phyloP scores from a whole-genome alignment of 2,329 filamentous ascomycete genomes.

The Zasmidium citrigriseum region DNA sequence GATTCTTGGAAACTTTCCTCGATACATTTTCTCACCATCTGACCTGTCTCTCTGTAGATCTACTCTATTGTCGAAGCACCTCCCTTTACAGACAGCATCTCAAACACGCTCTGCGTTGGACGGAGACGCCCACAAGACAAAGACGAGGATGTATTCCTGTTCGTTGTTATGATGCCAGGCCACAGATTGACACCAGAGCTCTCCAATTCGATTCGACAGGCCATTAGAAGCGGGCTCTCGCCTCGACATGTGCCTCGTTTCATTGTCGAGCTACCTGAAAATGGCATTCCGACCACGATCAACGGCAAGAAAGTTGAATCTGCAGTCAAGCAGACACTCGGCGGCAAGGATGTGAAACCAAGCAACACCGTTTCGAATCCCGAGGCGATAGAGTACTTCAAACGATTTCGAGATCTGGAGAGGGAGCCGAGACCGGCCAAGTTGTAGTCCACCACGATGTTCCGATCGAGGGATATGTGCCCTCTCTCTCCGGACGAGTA shows the following conservation, averaged over 20 bases:
- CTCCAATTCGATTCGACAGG: conserved; percentile 22
- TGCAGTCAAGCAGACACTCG: conserved; percentile 45
- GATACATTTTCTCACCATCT: background rate
- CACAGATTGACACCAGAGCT: conserved; percentile 31
- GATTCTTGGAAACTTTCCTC: background rate
- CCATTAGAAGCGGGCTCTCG: conserved; percentile 31
- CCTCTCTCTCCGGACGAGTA: too few species aligned
- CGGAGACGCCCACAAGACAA: conserved; percentile 38
- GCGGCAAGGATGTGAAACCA: conserved; percentile 39
- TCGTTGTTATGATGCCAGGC: conserved; percentile 38
- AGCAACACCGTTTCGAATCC: conserved; percentile 45
- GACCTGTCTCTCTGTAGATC: too few species aligned
- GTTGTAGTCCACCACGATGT: too few species aligned
- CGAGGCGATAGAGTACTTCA: conserved; percentile 37
- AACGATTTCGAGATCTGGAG: conserved; percentile 36
- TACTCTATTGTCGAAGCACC: conserved; percentile 50
- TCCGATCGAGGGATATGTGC: too few species aligned
- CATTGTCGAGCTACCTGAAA: conserved; percentile 36
- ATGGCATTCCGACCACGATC: conserved; percentile 45
- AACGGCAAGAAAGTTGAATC: conserved; percentile 52
- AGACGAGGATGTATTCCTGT: conserved; percentile 45
- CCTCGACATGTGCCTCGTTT: conserved; percentile 46
- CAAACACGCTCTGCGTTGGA: conserved; percentile 42
- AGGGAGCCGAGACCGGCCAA: conserved; percentile 22
- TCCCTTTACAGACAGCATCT: conserved; percentile 38